Conservation (phyloP, 1,139 yeast genomes). For the Arxiozyma heterogenica region DNA sequence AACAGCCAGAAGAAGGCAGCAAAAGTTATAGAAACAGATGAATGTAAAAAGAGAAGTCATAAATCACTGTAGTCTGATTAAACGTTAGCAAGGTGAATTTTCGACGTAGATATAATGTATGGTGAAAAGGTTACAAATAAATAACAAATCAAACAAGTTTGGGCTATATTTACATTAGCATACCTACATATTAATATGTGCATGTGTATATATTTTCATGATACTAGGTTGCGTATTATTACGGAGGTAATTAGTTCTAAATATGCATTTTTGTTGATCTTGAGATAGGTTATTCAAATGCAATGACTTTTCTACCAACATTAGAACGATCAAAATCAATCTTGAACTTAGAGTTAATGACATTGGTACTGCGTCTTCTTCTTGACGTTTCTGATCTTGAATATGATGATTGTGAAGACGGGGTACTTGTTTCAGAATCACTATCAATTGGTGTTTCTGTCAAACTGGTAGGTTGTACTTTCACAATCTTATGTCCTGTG, state of each 20-base stretch:
- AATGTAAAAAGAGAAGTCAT: too few species aligned
- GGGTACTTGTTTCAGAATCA: slow-evolving; percentile 5
- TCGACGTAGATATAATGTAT: too few species aligned
- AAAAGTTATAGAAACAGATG: not conserved
- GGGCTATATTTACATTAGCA: not conserved
- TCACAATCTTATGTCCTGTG: slow-evolving; percentile 23
- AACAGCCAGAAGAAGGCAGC: not conserved
- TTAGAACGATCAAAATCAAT: slow-evolving; percentile 33
- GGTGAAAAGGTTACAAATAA: too few species aligned
- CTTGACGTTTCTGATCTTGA: slow-evolving; percentile 10
- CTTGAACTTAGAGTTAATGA: slow-evolving; percentile 28
- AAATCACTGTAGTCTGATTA: too few species aligned
- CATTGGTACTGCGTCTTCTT: slow-evolving; percentile 18
- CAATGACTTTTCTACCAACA: slow-evolving; percentile 33
- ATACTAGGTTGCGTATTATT: not conserved
- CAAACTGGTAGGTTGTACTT: slow-evolving; percentile 12
- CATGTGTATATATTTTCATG: not conserved
- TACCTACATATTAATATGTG: too few species aligned
- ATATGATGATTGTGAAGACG: slow-evolving; percentile 2
- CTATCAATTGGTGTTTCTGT: slow-evolving; percentile 8
- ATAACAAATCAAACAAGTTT: too few species aligned
- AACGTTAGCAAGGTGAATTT: too few species aligned
- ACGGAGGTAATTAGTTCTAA: not conserved
- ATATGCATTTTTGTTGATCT: not conserved
- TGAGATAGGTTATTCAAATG: slow-evolving; percentile 13